Evolutionary conservation across 306 rosid species (phyloP).

Genomic region (Medicago lupulina): DNA sequence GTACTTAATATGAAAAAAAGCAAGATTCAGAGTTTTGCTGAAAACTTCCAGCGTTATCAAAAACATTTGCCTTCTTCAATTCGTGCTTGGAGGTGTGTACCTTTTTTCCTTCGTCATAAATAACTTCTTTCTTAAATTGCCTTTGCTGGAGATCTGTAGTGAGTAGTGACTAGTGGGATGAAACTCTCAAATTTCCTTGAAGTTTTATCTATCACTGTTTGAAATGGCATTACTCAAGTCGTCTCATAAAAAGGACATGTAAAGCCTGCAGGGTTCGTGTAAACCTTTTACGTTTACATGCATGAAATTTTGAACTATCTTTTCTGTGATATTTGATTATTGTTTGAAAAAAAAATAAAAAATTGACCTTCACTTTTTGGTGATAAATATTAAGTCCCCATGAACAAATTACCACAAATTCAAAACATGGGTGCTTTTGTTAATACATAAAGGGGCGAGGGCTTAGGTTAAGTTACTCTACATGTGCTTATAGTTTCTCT

Average conservation of each 20-base stretch:
- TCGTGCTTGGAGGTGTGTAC: conserved; percentile 71
- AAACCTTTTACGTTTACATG: conserved; percentile 13
- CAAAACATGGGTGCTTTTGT: neutral
- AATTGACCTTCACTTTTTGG: neutral
- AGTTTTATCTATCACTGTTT: conserved; percentile 1
- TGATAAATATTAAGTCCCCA: neutral
- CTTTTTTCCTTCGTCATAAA: conserved; percentile 36
- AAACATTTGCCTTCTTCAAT: conserved; percentile 53
- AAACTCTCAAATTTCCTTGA: conserved; percentile 11
- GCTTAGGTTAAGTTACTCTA: neutral
- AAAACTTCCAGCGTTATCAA: conserved; percentile 24
- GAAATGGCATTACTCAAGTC: neutral
- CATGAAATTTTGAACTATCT: neutral
- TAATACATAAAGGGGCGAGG: neutral
- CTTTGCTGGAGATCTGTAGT: conserved; percentile 19
- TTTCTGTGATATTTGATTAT: conserved; percentile 7
- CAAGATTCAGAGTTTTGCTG: conserved; percentile 31
- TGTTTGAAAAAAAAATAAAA: neutral
- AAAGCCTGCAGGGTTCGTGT: conserved; percentile 3
- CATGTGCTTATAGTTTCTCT: conserved; percentile 2
- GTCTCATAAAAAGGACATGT: neutral
- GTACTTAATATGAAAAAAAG: conserved; percentile 42
- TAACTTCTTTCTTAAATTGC: conserved; percentile 4
- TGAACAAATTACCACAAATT: conserved; percentile 11
- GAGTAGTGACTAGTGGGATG: conserved; percentile 4